phyloP scores from a whole-genome alignment of 1,284 basidiomycete species.

The Irpex lacteus region DNA sequence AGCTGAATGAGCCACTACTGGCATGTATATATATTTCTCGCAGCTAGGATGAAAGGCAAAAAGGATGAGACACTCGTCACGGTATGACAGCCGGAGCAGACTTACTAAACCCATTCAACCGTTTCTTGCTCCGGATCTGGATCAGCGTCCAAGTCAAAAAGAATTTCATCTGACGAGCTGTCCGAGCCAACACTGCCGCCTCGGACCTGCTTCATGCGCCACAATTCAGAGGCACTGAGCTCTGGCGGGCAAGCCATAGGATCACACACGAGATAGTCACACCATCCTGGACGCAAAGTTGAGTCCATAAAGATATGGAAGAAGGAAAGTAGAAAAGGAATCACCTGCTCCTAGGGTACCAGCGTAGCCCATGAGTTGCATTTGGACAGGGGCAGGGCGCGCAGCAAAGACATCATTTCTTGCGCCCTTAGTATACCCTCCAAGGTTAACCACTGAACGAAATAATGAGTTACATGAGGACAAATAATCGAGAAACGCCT shows the following conservation, averaged over 20 bases:
- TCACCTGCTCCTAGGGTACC: slow-evolving; percentile 52
- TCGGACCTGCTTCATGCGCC: slow-evolving; percentile 26
- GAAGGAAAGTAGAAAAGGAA: background rate
- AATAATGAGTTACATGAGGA: background rate
- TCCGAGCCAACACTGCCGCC: background rate
- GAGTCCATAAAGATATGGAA: too few species aligned
- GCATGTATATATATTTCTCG: slow-evolving; percentile 53
- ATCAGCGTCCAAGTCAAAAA: slow-evolving; percentile 35
- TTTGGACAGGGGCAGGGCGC: slow-evolving; percentile 55
- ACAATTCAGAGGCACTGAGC: slow-evolving; percentile 38
- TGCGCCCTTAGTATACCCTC: slow-evolving; percentile 67
- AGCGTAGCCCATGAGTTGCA: slow-evolving; percentile 59
- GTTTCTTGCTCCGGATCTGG: slow-evolving; percentile 48
- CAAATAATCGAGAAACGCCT: slow-evolving; percentile 17
- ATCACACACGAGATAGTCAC: slow-evolving; percentile 60
- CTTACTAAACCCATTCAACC: slow-evolving; percentile 55
- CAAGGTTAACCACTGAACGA: slow-evolving; percentile 48
- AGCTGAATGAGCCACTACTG: slow-evolving; percentile 27
- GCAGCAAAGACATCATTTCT: slow-evolving; percentile 63
- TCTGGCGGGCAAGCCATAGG: slow-evolving; percentile 49
- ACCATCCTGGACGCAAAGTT: slow-evolving; percentile 41
- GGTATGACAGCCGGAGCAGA: slow-evolving; percentile 17
- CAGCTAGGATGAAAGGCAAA: slow-evolving; percentile 23
- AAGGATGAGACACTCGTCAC: slow-evolving; percentile 6
- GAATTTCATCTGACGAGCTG: background rate